Percentiles rank a stretch among this genome's conserved stretches.
phyloP scores from a whole-genome alignment of 1,284 basidiomycete genomes.

The Malassezia slooffiae region DNA sequence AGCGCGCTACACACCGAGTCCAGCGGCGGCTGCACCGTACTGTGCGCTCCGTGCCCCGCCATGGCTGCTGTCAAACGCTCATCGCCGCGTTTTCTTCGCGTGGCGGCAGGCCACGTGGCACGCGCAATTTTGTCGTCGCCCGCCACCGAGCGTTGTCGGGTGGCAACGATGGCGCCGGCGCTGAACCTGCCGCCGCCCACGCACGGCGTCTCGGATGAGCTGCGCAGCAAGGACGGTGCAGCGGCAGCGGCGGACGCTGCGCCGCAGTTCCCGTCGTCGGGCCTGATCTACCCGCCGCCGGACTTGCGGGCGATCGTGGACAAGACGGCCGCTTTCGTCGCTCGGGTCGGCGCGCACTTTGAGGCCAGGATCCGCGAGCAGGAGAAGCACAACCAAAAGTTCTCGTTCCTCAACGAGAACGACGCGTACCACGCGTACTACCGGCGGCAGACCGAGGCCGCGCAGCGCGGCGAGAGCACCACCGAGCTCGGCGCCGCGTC shows the following conservation, averaged over 20 bases:
- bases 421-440: conserved; percentile 45
- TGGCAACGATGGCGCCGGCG: conserved; percentile 9
- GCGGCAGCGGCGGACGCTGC: conserved; percentile 20
- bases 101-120: conserved; percentile 5
- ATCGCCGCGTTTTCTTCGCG: too few relatives aligned
- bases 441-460: conserved; percentile 27
- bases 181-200: conserved; percentile 34
- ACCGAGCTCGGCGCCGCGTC: background rate
- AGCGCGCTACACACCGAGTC: conserved; percentile 34
- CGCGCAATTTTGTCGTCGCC: background rate
- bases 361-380: conserved; percentile 38
- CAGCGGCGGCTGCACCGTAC: conserved; percentile 24
- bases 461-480: conserved; percentile 19
- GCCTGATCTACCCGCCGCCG: conserved; percentile 48
- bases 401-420: conserved; percentile 33
- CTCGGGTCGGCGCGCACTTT: conserved; percentile 48
- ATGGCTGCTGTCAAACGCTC: too few relatives aligned
- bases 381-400: conserved; percentile 34
- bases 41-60: background rate
- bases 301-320: conserved; percentile 72
- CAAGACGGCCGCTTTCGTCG: conserved; percentile 85
- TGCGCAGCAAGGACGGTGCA: conserved; percentile 17
- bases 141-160: too few relatives aligned
- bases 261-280: conserved; percentile 27
- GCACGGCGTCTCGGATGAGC: conserved; percentile 11